Percentiles rank a stretch among this genome's conserved stretches.
phyloP scores from a whole-genome alignment of 148 eudicot species.

The Pharnaceum exiguum region DNA sequence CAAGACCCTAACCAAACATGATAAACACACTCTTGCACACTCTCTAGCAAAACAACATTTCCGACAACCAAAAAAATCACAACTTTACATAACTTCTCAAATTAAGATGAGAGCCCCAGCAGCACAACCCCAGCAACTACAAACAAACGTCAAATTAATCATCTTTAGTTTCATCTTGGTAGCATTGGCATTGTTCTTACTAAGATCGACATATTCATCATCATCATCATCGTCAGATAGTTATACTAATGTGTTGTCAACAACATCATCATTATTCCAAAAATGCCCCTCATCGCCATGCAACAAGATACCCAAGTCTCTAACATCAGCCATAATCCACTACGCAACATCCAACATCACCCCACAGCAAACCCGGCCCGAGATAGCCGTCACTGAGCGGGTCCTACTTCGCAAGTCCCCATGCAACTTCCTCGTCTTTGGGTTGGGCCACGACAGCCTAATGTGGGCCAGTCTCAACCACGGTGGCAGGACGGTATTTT shows the following conservation, averaged over 20 bases:
- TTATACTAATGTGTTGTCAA: no score
- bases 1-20: no score
- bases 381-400: constrained; percentile 60
- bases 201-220: constrained; percentile 14
- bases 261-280: neutral
- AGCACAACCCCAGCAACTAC: constrained; percentile 1
- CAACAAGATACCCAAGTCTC: constrained; percentile 53
- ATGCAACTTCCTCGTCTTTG: constrained; percentile 75
- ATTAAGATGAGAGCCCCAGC: constrained; percentile 20
- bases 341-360: constrained; percentile 79
- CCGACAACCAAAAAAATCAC: neutral
- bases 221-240: neutral
- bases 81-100: neutral
- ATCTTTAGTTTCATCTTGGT: constrained; percentile 1
- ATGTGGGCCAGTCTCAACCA: constrained; percentile 80
- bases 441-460: constrained; percentile 75
- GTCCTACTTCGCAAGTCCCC: constrained; percentile 62
- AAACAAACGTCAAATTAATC: neutral
- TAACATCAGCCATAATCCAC: constrained; percentile 54
- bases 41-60: neutral
- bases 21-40: no score
- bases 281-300: constrained; percentile 38
- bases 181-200: constrained; percentile 1
- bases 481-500: constrained; percentile 65
- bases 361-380: constrained; percentile 68